Evolutionary conservation across 2,329 filamentous ascomycete species (phyloP).

Genomic region (Fusarium penzigii): DNA sequence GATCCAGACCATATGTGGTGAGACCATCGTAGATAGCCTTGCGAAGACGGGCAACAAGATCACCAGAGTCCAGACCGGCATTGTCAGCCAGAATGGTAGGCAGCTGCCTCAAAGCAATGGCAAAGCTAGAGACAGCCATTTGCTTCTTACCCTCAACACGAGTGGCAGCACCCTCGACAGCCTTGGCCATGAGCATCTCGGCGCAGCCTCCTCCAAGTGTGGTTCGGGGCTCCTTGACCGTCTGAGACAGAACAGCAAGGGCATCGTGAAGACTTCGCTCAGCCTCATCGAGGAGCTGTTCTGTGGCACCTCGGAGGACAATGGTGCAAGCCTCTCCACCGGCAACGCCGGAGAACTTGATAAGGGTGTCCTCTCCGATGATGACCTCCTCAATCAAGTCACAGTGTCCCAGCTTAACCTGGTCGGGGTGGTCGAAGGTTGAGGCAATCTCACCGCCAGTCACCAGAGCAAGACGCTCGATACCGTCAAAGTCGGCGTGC

Average conservation of each 20-base stretch:
- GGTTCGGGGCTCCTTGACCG: conserved; percentile 88
- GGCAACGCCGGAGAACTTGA: conserved; percentile 95
- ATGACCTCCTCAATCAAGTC: conserved; percentile 97
- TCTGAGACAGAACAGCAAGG: conserved; percentile 93
- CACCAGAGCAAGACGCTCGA: conserved; percentile 90
- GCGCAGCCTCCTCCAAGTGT: conserved; percentile 95
- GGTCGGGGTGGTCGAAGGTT: conserved; percentile 96
- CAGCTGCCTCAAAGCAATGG: conserved; percentile 84
- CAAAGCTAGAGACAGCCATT: conserved; percentile 87
- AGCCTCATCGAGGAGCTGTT: conserved; percentile 94
- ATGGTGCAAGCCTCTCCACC: conserved; percentile 95
- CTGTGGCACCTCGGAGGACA: conserved; percentile 91
- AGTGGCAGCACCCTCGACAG: conserved; percentile 88
- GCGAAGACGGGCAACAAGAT: conserved; percentile 86
- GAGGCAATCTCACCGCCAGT: conserved; percentile 97
- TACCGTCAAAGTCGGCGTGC: conserved; percentile 98
- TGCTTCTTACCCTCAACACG: conserved; percentile 97
- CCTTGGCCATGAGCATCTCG: conserved; percentile 99
- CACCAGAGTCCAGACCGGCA: conserved; percentile 91
- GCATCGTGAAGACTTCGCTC: conserved; percentile 96
- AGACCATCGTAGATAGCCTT: conserved; percentile 95
- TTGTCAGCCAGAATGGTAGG: conserved; percentile 98
- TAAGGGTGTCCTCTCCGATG: conserved; percentile 95
- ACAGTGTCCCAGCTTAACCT: conserved; percentile 93
- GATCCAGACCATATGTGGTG: conserved; percentile 86